A percentile compares a stretch with the other conserved stretches of the same genome.
These are phyloP conservation scores for Cryphonectria naterciae DNA, from an alignment of 2,329 filamentous ascomycete species.

Conservation along the genomic window DNA sequence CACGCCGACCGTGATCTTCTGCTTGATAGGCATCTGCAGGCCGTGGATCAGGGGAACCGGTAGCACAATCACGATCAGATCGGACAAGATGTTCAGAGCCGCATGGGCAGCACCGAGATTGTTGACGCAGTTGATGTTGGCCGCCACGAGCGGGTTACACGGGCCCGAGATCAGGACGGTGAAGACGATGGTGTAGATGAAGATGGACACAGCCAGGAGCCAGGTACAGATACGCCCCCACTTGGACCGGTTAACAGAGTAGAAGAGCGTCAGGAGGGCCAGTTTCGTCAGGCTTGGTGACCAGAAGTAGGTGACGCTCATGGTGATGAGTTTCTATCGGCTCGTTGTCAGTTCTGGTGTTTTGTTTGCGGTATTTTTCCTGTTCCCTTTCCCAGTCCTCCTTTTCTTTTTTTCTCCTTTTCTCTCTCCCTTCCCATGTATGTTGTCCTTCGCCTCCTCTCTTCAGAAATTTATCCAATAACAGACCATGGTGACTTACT, in stretches of 20 bases:
- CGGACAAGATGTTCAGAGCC: constrained; percentile 35
- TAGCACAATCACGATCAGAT: constrained; percentile 47
- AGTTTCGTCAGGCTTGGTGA: constrained; percentile 29
- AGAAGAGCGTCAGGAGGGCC: constrained; percentile 27
- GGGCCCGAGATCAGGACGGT: constrained; percentile 31
- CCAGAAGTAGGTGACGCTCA: constrained; percentile 26
- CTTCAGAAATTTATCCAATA: neutral
- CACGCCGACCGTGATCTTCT: constrained; percentile 44
- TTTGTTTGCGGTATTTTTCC: neutral
- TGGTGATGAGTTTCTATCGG: neutral
- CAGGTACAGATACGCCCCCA: constrained; percentile 18
- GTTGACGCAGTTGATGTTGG: constrained; percentile 9
- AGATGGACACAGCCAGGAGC: constrained; percentile 12
- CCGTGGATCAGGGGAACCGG: constrained; percentile 47
- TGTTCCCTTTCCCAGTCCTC: neutral
- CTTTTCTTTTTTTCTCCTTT: neutral
- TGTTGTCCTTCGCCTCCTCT: neutral
- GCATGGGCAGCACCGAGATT: constrained; percentile 3
- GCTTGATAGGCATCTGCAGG: constrained; percentile 46
- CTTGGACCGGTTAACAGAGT: constrained; percentile 24
- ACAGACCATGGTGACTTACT: neutral
- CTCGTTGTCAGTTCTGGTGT: too few species aligned
- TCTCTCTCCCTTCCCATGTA: too few species aligned
- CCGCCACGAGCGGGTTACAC: constrained; percentile 31
- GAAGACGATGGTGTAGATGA: constrained; percentile 28